Percentiles rank a stretch among this genome's conserved stretches.
These are phyloP conservation scores for Psidium guajava DNA, from an alignment of 345 rosid species.

Conservation along the genomic window DNA sequence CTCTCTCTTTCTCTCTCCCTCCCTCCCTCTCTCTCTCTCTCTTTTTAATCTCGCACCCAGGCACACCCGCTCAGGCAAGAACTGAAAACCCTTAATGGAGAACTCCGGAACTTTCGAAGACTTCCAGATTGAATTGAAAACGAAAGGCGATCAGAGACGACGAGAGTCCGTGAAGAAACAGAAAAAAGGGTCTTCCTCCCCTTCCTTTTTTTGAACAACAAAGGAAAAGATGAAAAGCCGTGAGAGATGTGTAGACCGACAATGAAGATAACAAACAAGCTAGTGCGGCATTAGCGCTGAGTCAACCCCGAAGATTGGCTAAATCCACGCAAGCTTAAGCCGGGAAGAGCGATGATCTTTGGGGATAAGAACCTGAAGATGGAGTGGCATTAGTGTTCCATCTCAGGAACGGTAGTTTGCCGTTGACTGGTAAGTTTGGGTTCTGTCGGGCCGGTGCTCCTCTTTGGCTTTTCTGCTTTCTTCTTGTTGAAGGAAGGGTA, in stretches of 20 bases:
- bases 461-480: not conserved
- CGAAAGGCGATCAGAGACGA: not conserved
- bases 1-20: not conserved
- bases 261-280: not conserved
- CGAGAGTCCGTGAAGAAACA: not conserved
- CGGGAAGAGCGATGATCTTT: not conserved
- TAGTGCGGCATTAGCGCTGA: not conserved
- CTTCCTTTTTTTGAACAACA: not conserved
- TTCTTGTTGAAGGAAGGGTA: not conserved
- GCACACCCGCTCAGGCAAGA: not conserved
- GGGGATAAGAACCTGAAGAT: not conserved
- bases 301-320: not conserved
- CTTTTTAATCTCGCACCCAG: not conserved
- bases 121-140: not conserved
- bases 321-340: not conserved
- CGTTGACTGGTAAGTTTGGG: not conserved
- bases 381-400: not conserved
- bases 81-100: not conserved
- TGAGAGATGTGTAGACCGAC: not conserved
- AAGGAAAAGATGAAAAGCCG: not conserved
- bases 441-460: not conserved
- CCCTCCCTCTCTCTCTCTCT: not conserved
- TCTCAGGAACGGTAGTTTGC: not conserved
- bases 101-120: not conserved
- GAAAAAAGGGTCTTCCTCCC: not conserved